These are phyloP conservation scores for Alloteropsis semialata DNA, from an alignment of 176 grass and related monocot species.

Conservation along the genomic window DNA sequence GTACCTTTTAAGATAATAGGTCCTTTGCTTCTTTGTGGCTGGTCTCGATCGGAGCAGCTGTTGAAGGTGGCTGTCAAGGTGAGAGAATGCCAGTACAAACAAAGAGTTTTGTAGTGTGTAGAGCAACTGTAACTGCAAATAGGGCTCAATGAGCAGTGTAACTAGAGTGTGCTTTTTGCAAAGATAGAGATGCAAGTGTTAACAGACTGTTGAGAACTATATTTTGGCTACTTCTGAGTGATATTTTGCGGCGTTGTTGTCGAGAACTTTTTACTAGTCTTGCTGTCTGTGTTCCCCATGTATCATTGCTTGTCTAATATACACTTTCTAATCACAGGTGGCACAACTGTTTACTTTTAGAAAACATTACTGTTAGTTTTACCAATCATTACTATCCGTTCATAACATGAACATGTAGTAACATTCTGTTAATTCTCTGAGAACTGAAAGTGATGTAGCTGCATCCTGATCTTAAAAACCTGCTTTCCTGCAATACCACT, in stretches of 20 bases:
- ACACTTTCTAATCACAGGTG: too few relatives aligned
- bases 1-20: conserved; percentile 24
- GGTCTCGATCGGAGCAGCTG: conserved; percentile 10
- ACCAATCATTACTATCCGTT: too few relatives aligned
- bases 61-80: conserved; percentile 20
- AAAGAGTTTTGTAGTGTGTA: conserved; percentile 44
- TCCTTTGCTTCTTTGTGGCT: conserved; percentile 33
- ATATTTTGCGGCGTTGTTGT: neutral
- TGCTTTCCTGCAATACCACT: too few relatives aligned
- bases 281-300: neutral
- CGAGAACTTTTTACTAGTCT: neutral
- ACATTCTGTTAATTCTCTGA: too few relatives aligned
- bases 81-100: neutral
- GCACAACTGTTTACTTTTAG: too few relatives aligned
- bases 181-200: conserved; percentile 6
- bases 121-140: conserved; percentile 24
- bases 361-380: too few relatives aligned
- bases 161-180: neutral
- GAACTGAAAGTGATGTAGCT: too few relatives aligned
- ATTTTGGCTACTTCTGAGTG: neutral
- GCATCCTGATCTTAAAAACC: too few relatives aligned
- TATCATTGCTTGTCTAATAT: too few relatives aligned
- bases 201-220: neutral
- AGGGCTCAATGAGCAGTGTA: conserved; percentile 30
- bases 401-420: too few relatives aligned